phyloP scores from a whole-genome alignment of 768 basidiomycete species.

The Podaxis rugospora region DNA sequence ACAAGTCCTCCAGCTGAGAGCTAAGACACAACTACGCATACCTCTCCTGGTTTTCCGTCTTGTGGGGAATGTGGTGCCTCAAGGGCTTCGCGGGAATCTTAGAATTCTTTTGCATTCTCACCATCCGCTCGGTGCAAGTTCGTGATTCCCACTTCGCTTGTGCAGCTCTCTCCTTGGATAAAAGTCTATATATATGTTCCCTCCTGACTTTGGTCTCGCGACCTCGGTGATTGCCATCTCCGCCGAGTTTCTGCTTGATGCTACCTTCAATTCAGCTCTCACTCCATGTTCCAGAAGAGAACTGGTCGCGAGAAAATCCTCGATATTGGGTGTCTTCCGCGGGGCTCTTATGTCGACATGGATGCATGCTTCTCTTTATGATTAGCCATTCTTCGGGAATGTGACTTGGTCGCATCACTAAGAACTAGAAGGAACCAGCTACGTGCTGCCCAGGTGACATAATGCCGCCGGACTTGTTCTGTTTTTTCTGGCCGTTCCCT shows the following conservation, averaged over 20 bases:
- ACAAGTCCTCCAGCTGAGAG: too few relatives aligned
- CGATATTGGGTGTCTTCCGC: neutral
- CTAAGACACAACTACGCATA: too few relatives aligned
- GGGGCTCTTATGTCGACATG: neutral
- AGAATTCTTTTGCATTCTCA: neutral
- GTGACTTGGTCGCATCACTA: neutral
- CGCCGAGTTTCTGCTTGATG: neutral
- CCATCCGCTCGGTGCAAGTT: neutral
- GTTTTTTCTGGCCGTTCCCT: neutral
- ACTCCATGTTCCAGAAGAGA: conserved; percentile 2
- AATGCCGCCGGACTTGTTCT: neutral
- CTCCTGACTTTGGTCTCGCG: neutral
- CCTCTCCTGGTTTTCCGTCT: too few relatives aligned
- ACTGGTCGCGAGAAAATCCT: neutral
- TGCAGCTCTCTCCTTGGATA: neutral
- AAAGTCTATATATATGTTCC: neutral
- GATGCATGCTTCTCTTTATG: neutral
- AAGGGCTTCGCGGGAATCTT: neutral
- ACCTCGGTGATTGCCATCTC: conserved; percentile 1
- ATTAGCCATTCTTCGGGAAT: neutral
- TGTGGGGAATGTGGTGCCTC: too few relatives aligned
- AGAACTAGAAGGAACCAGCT: neutral
- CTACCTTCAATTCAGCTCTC: neutral
- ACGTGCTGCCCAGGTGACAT: neutral
- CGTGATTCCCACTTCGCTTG: neutral